These are phyloP conservation scores for Breynia disticha DNA, from an alignment of 441 rosid genomes.

Conservation along the genomic window DNA sequence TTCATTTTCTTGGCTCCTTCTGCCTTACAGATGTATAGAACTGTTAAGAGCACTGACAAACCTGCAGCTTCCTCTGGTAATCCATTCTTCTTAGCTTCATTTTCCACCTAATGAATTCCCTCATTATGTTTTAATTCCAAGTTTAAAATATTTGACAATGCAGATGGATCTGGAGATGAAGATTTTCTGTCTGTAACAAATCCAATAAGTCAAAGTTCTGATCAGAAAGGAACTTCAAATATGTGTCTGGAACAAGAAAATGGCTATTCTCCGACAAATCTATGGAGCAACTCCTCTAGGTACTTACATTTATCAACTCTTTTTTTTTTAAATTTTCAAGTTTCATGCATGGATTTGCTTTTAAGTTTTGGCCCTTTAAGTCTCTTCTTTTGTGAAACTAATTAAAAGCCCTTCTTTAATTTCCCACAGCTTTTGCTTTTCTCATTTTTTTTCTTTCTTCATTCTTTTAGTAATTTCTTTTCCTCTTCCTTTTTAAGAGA, in stretches of 20 bases:
- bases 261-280: constrained; percentile 10
- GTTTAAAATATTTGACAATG: no score
- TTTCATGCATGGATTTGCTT: constrained; percentile 16
- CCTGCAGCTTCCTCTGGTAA: constrained; percentile 74
- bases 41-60: constrained; percentile 82
- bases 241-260: constrained; percentile 8
- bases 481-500: no score
- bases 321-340: background rate
- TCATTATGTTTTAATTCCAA: no score
- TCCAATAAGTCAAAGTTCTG: background rate
- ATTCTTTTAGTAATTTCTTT: background rate
- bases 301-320: constrained; percentile 5
- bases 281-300: constrained; percentile 28
- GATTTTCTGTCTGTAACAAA: constrained; percentile 23
- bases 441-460: background rate
- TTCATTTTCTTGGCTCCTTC: constrained; percentile 18
- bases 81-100: constrained; percentile 2
- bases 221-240: constrained; percentile 12
- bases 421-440: constrained; percentile 26
- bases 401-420: constrained; percentile 8
- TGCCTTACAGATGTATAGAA: constrained; percentile 67
- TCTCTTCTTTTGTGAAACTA: background rate
- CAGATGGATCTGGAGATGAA: constrained; percentile 36
- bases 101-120: constrained; percentile 9
- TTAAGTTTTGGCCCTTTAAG: constrained; percentile 6